Evolutionary conservation across 2,329 filamentous ascomycete species (phyloP).

Genomic region (Colletotrichum lini): DNA sequence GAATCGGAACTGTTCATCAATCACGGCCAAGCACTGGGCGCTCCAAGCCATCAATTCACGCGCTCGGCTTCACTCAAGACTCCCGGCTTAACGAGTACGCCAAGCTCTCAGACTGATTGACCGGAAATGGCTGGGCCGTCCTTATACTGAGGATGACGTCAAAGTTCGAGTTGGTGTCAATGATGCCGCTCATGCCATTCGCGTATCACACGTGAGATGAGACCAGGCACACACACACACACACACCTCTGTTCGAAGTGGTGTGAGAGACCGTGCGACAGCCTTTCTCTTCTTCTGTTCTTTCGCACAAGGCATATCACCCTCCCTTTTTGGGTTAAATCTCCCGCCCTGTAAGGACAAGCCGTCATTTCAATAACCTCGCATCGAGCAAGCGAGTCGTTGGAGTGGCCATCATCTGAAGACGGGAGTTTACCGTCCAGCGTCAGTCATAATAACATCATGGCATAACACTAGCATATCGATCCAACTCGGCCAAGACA

Average conservation of each 20-base stretch:
- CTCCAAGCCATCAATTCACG: not conserved
- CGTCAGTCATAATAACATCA: conserved; percentile 25
- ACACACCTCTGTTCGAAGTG: not conserved
- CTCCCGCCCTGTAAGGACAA: not conserved
- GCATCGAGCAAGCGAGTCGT: conserved; percentile 30
- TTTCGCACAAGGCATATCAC: not conserved
- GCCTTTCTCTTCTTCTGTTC: not conserved
- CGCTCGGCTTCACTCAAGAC: not conserved
- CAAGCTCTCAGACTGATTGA: too few relatives aligned
- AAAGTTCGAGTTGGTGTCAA: not conserved
- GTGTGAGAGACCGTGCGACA: not conserved
- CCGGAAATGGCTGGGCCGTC: not conserved
- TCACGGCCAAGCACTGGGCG: conserved; percentile 11
- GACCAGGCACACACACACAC: conserved; percentile 31
- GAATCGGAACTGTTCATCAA: conserved; percentile 28
- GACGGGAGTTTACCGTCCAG: not conserved
- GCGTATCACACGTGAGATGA: conserved; percentile 38
- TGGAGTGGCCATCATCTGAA: conserved; percentile 26
- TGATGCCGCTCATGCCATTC: not conserved
- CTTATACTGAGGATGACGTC: conserved; percentile 20
- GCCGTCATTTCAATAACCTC: not conserved
- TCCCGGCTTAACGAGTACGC: not conserved
- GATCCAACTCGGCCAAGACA: not conserved
- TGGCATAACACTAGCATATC: not conserved
- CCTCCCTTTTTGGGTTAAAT: not conserved